Percentiles rank a stretch among this genome's conserved stretches.
Conservation (phyloP, 441 rosid species). For the Erodium texanum region DNA sequence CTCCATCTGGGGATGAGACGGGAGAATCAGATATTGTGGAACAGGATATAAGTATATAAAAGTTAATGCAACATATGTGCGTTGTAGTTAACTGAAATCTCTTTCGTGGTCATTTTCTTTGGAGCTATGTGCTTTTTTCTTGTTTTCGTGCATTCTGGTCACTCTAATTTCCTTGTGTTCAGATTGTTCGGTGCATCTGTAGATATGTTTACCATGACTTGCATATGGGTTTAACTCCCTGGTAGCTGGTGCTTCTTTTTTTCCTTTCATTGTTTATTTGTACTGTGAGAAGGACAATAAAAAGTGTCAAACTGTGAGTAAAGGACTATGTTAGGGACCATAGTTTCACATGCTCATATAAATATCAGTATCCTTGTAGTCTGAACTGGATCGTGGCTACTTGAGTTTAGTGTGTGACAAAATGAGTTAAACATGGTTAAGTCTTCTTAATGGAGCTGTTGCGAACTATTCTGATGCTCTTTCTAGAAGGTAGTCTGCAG, state of each 20-base stretch:
- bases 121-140: not conserved
- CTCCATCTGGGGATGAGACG: conserved; percentile 52
- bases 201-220: not conserved
- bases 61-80: not conserved
- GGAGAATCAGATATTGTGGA: conserved; percentile 74
- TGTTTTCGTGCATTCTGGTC: not conserved
- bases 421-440: not conserved
- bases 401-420: not conserved
- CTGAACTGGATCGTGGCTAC: not conserved
- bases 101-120: not conserved
- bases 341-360: not conserved
- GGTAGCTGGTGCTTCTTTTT: not conserved
- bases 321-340: not conserved
- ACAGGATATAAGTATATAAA: conserved; percentile 68
- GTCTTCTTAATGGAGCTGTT: not conserved
- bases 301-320: not conserved
- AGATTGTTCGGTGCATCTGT: not conserved
- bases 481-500: not conserved
- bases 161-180: not conserved
- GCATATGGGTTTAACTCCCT: not conserved
- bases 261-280: not conserved
- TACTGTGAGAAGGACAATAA: not conserved
- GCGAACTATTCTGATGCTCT: not conserved
- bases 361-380: not conserved
- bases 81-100: not conserved